Base-by-base conservation (phyloP, 768 basidiomycete genomes). In the Epithele typhae region DNA sequence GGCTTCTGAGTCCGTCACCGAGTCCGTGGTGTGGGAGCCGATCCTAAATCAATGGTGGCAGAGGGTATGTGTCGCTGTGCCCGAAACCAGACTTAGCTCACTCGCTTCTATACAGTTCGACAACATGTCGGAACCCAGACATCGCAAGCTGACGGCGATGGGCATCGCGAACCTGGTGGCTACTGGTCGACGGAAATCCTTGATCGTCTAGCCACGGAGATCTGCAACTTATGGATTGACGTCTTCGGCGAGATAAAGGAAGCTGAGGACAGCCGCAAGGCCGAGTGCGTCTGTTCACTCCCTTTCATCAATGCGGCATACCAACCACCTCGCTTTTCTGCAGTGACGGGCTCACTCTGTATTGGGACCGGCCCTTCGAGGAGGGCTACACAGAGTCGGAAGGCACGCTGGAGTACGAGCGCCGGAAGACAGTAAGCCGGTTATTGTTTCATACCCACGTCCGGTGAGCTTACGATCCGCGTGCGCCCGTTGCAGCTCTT, bases 171-270 rank as follows among this genome's bases (percentile, higher is more conserved):
- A 76, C 36, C 74, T 94, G 3, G 81, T 89, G 27, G 78, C 87
- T 0, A 90, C 89, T 0, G 88, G 79, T 11, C 77, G 79, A 18
- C 75, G 0, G 84, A 89, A 56, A 81, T 92, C 10, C 76, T 95
- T 9, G 71, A 76, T 24, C 76, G 87, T 17, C 66, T 95, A 21
- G 74, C 79, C 12, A 76, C 73, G 3, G 92, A 93, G 55, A 79
- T 91, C 21, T 87, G 89, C 64, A 87, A 89, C 57, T 66, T 92
- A 23, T 95, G 92, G 92, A 68, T 86, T 32, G 92, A 93, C 52
- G 92, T 93, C 5, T 82, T 94, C 43, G 86, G 84, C 12, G 91
- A 93, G 61, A 73, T 93, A 41, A 86, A 82, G 58, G 92, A 94
- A 64, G 80, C 80, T 7, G 68, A 73, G 53, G 68, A 59, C 22